Percentiles rank a stretch among this genome's conserved stretches.
These are phyloP conservation scores for Ambrosia artemisiifolia DNA, from an alignment of 129 eudicot genomes.

Conservation along the genomic window DNA sequence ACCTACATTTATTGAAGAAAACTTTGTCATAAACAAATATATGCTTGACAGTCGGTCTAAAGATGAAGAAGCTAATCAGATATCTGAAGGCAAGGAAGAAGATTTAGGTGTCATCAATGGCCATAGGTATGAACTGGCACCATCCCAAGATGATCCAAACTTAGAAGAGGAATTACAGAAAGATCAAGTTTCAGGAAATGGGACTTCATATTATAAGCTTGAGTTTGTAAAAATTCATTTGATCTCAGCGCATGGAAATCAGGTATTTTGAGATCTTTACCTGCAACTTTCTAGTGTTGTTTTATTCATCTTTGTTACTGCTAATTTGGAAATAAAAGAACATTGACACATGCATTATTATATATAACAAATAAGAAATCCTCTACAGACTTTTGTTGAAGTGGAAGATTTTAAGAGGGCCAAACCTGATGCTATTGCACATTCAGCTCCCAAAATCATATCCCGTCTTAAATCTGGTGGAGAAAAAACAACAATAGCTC, in stretches of 20 bases:
- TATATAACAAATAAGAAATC: not conserved
- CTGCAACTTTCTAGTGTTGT: not conserved
- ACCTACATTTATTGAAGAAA: constrained; percentile 79
- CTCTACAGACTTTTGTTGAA: constrained; percentile 60
- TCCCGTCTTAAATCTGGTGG: constrained; percentile 80
- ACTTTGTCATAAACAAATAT: constrained; percentile 54
- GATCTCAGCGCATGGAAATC: constrained; percentile 74
- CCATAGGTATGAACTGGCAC: constrained; percentile 38
- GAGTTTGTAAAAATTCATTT: constrained; percentile 78
- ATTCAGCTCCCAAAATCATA: constrained; percentile 88
- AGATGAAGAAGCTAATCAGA: constrained; percentile 28
- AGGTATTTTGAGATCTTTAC: constrained; percentile 39
- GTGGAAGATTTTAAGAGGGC: constrained; percentile 86
- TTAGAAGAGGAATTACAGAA: constrained; percentile 58
- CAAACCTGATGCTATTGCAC: constrained; percentile 90
- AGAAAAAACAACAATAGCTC: constrained; percentile 85
- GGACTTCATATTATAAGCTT: constrained; percentile 83
- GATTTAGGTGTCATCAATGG: constrained; percentile 54
- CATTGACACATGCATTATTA: constrained; percentile 3
- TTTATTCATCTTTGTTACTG: constrained; percentile 3
- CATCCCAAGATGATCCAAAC: constrained; percentile 39
- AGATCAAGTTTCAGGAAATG: constrained; percentile 62
- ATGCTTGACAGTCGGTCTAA: constrained; percentile 35
- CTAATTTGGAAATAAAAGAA: constrained; percentile 11
- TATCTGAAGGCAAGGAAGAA: constrained; percentile 42